Evolutionary conservation across 805 yeast species (phyloP), one percentile per base, ranked within the genome.

Genomic region (Myxozyma melibiosi): DNA sequence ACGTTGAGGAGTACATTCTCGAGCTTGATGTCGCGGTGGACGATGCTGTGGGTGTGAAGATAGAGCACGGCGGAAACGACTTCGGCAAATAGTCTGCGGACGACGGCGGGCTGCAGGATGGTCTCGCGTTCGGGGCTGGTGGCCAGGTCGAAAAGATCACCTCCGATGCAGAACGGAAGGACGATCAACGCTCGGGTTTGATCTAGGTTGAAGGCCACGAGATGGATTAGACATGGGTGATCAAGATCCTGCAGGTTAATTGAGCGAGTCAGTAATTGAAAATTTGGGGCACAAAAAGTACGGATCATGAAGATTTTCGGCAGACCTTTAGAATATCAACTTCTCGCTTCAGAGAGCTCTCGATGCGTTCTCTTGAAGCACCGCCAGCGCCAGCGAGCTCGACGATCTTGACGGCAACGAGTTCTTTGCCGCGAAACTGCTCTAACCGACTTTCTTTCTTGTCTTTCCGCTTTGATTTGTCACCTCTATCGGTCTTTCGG

Each of bases 1-100:
- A 73, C 67, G 8, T 68, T 72, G 18, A 79, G 55, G 28, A 75
- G 63, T 8, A 74, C 75, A 28, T 72, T 94, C 66, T 94, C 99
- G 43, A 92, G 76, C 73, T 94, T 94, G 65, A 94, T 80, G 68
- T 94, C 99, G 57, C 98, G 82, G 72, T 94, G 99, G 7, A 91
- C 88, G 27, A 91, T 81, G 58, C 80, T 72, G 54, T 80, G 73
- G 3, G 70, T 66, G 70, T 94, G 99, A 51, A 92, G 73, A 68
- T 86, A 90, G 24, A 78, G 74, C 2, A 90, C 83, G 0, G 96
- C 92, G 9, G 78, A 69, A 2, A 83, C 80, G 1, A 88, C 66
- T 70, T 94, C 96, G 6, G 85, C 79, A 61, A 87, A 86, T 0
- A 90, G 74, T 27, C 88, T 76, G 55, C 82, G 76, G 1, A 87